Evolutionary conservation across 1,139 yeast species (phyloP).

Genomic region (Pichia sorboxylosa): DNA sequence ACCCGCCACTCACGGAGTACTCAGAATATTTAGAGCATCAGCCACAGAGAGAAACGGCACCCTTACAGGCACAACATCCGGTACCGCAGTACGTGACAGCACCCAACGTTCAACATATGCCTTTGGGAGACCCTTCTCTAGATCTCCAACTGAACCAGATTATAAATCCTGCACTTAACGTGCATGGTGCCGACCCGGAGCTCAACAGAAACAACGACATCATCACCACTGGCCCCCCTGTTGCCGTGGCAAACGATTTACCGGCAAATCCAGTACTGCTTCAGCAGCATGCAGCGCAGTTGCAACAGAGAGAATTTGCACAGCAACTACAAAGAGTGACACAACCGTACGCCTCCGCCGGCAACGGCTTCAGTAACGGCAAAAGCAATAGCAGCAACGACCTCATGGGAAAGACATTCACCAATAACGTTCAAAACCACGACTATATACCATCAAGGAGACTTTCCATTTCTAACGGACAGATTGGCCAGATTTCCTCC

Average conservation of each 20-base stretch:
- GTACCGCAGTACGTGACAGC: no score
- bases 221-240: background rate
- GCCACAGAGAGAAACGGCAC: no score
- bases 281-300: background rate
- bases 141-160: no score
- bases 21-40: constrained; percentile 15
- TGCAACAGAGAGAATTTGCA: background rate
- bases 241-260: background rate
- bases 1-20: constrained; percentile 25
- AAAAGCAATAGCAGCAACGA: constrained; percentile 1
- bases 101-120: no score
- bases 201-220: background rate
- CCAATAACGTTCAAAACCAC: background rate
- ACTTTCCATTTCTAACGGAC: constrained; percentile 70
- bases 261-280: background rate
- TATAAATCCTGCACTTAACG: no score
- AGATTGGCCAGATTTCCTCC: constrained; percentile 48
- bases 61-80: no score
- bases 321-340: no score
- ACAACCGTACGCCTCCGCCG: no score
- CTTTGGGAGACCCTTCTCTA: no score
- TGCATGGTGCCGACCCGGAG: no score
- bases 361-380: background rate
- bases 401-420: no score
- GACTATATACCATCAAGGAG: constrained; percentile 33